phyloP scores from a whole-genome alignment of 495 filamentous ascomycete species.

The Penicillium turbatum region DNA sequence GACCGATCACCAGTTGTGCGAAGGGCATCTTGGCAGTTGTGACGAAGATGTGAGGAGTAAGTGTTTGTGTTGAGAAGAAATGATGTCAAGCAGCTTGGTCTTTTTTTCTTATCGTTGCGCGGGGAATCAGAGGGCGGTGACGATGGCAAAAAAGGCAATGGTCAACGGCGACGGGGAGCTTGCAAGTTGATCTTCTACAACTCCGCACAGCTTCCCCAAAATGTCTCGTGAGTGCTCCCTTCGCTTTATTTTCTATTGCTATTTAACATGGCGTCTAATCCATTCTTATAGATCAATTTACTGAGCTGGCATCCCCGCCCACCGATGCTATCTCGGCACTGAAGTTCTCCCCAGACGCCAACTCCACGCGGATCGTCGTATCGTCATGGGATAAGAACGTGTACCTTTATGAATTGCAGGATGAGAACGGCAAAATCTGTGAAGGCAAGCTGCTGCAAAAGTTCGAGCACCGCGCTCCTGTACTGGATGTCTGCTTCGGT shows the following conservation, averaged over 20 bases:
- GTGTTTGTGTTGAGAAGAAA: neutral
- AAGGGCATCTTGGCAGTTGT: slow-evolving; percentile 48
- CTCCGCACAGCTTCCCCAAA: slow-evolving; percentile 9
- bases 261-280: slow-evolving; percentile 13
- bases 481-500: slow-evolving; percentile 90
- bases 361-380: slow-evolving; percentile 67
- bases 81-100: slow-evolving; percentile 1
- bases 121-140: slow-evolving; percentile 33
- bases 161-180: slow-evolving; percentile 23
- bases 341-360: slow-evolving; percentile 70
- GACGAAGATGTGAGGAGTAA: neutral
- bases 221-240: slow-evolving; percentile 37
- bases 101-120: slow-evolving; percentile 27
- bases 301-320: slow-evolving; percentile 56
- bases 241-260: neutral
- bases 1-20: slow-evolving; percentile 81
- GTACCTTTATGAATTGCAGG: slow-evolving; percentile 78
- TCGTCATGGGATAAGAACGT: slow-evolving; percentile 93
- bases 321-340: slow-evolving; percentile 82
- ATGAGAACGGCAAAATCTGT: slow-evolving; percentile 51
- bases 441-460: slow-evolving; percentile 61
- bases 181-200: slow-evolving; percentile 23
- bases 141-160: slow-evolving; percentile 33
- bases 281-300: slow-evolving; percentile 38
- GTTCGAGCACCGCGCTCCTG: slow-evolving; percentile 78